Evolutionary conservation across 768 basidiomycete genomes (phyloP).

Genomic region (Tremella yokohamensis): DNA sequence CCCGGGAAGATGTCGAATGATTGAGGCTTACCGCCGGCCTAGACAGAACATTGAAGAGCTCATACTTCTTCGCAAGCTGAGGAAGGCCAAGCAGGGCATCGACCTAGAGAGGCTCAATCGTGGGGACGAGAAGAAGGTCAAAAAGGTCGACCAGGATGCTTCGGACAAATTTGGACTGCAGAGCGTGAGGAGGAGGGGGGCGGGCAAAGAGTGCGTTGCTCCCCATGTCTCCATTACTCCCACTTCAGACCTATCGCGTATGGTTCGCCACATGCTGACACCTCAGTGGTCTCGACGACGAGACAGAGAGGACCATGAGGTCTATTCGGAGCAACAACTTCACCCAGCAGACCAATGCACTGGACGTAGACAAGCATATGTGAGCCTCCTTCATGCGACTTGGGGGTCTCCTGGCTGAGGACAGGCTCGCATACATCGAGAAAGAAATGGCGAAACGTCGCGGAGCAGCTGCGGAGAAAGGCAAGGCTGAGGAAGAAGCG

Average conservation of each 20-base stretch:
- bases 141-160: slow-evolving; percentile 51
- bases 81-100: slow-evolving; percentile 68
- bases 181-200: slow-evolving; percentile 14
- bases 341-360: slow-evolving; percentile 90
- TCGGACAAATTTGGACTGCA: slow-evolving; percentile 22
- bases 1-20: neutral
- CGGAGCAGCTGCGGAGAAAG: slow-evolving; percentile 56
- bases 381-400: slow-evolving; percentile 52
- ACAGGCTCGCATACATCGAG: slow-evolving; percentile 97
- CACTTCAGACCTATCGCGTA: too few species aligned
- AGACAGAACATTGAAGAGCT: slow-evolving; percentile 64
- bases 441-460: slow-evolving; percentile 78
- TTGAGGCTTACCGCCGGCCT: slow-evolving; percentile 1
- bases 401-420: neutral
- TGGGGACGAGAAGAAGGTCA: slow-evolving; percentile 66
- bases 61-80: slow-evolving; percentile 74
- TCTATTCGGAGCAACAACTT: slow-evolving; percentile 85
- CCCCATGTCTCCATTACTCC: neutral
- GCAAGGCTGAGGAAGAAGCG: slow-evolving; percentile 49
- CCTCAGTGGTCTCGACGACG: slow-evolving; percentile 54
- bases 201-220: slow-evolving; percentile 18
- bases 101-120: slow-evolving; percentile 77
- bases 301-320: slow-evolving; percentile 67
- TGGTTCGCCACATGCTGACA: neutral
- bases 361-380: slow-evolving; percentile 99